A percentile compares a stretch with the other conserved stretches of the same genome.
These are phyloP conservation scores for Cucurbita moschata DNA, from an alignment of 306 rosid species.

Conservation along the genomic window DNA sequence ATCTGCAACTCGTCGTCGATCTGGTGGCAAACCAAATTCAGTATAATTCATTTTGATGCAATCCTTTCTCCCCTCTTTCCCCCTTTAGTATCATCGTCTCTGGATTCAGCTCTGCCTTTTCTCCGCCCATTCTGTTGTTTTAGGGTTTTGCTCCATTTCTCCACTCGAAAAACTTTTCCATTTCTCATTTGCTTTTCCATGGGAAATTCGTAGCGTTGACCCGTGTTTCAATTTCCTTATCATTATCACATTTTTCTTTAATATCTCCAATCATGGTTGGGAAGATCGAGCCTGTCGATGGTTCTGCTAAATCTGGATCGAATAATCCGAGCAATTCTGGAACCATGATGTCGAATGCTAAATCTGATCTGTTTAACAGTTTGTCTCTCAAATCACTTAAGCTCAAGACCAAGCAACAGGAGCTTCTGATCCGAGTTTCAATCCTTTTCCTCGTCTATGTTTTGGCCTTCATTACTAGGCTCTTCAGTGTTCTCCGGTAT, in stretches of 20 bases:
- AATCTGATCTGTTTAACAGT: constrained; percentile 28
- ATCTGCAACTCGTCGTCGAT: not conserved
- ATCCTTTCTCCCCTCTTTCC: not conserved
- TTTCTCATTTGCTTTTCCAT: not conserved
- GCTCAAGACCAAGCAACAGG: constrained; percentile 90
- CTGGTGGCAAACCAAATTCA: not conserved
- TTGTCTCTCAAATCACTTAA: constrained; percentile 42
- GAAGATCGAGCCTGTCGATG: constrained; percentile 22
- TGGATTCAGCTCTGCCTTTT: not conserved
- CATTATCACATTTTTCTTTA: not conserved
- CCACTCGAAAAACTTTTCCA: not conserved
- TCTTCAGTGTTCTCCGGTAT: constrained; percentile 87
- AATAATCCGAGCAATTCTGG: constrained; percentile 5
- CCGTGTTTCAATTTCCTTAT: not conserved
- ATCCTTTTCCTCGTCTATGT: constrained; percentile 56
- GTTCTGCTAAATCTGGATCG: constrained; percentile 15
- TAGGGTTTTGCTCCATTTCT: constrained; percentile 8
- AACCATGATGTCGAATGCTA: constrained; percentile 2
- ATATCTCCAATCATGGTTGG: constrained; percentile 20
- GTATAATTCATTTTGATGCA: not conserved
- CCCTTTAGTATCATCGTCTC: not conserved
- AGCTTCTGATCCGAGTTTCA: constrained; percentile 74
- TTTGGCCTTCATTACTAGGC: constrained; percentile 85
- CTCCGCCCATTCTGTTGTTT: not conserved
- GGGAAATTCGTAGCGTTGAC: not conserved